Evolutionary conservation across 2,329 filamentous ascomycete genomes (phyloP).

Genomic region (Scortechinia acanthostroma): DNA sequence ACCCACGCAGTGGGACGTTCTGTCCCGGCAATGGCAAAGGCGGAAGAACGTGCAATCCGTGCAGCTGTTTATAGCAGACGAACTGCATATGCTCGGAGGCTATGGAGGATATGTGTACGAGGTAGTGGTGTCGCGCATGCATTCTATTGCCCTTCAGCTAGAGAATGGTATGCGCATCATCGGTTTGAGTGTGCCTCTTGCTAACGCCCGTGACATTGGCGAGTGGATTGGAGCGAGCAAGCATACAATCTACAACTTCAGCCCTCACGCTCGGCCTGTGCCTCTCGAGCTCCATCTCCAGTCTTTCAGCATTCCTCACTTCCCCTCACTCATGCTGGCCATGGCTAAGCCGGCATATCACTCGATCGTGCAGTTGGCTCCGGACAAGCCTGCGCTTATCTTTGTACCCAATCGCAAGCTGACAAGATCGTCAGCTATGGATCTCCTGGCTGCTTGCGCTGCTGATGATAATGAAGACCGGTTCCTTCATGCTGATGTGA

Average conservation of each 20-base stretch:
- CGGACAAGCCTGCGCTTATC: slow-evolving; percentile 81
- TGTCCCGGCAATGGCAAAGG: slow-evolving; percentile 92
- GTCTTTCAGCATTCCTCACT: slow-evolving; percentile 90
- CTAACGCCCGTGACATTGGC: slow-evolving; percentile 87
- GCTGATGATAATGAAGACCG: slow-evolving; percentile 88
- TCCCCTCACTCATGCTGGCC: slow-evolving; percentile 94
- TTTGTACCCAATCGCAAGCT: slow-evolving; percentile 94
- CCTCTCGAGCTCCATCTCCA: slow-evolving; percentile 91
- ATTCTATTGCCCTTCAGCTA: slow-evolving; percentile 84
- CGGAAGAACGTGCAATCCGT: slow-evolving; percentile 91
- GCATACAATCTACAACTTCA: slow-evolving; percentile 98
- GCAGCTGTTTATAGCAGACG: slow-evolving; percentile 86
- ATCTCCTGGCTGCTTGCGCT: slow-evolving; percentile 79
- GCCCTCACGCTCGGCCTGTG: slow-evolving; percentile 79
- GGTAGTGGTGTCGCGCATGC: slow-evolving; percentile 94
- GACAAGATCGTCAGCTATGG: slow-evolving; percentile 76
- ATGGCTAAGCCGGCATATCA: slow-evolving; percentile 94
- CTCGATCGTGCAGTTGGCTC: slow-evolving; percentile 79
- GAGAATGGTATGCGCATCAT: slow-evolving; percentile 80
- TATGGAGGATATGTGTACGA: slow-evolving; percentile 86
- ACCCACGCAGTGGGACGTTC: slow-evolving; percentile 87
- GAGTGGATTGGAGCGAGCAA: slow-evolving; percentile 98
- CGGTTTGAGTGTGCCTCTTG: slow-evolving; percentile 82
- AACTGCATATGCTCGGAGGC: slow-evolving; percentile 86
- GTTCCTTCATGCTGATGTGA: slow-evolving; percentile 78